Evolutionary conservation across 371 early-diverging fungal genomes (phyloP), one percentile per base, ranked within the genome.

Genomic region (Amoeboaphelidium occidentale): DNA sequence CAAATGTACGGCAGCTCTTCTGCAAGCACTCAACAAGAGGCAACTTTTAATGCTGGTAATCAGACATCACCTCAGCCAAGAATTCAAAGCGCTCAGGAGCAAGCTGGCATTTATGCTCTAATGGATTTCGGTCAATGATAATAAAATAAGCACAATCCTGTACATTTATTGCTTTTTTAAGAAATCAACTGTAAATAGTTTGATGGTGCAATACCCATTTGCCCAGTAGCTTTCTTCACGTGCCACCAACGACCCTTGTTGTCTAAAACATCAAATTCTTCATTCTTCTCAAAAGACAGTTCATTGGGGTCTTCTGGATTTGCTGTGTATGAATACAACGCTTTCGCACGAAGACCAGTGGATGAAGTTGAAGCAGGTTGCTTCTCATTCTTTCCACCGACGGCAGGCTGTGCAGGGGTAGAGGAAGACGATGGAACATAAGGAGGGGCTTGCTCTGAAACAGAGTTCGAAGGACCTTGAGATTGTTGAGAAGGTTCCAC

Each of bases 181-280:
- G n/a, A n/a, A n/a, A n/a, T n/a, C n/a, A n/a, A n/a, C n/a, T n/a
- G n/a, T 20, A 75, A 59, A 52, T 86, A 92, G 67, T 92, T 92
- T 61, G 79, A 78, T 45, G 93, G 93, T 17, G 79, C 88, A 64
- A 92, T 89, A 51, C 93, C 93, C 2, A 50, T 47, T 25, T 47
- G 39, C 14, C 73, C 60, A 6, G 69, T 57, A 42, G 64, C 60
- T 51, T 77, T 78, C 51, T 75, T 73, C 39, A 82, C 91, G 61
- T 83, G 79, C 92, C 92, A 92, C 92, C 92, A 92, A 55, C 87
- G 84, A 59, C 92, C 92, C 62, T 79, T 75, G 57, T 73, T 81
- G 60, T 89, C 87, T 25, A 82, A 57, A 51, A 93, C 75, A 25
- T 84, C 84, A 57, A 93, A 60, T 1, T 70, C 50, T 48, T 91